Evolutionary conservation across 2,329 filamentous ascomycete species (phyloP).

Genomic region (Epichloe sp.): DNA sequence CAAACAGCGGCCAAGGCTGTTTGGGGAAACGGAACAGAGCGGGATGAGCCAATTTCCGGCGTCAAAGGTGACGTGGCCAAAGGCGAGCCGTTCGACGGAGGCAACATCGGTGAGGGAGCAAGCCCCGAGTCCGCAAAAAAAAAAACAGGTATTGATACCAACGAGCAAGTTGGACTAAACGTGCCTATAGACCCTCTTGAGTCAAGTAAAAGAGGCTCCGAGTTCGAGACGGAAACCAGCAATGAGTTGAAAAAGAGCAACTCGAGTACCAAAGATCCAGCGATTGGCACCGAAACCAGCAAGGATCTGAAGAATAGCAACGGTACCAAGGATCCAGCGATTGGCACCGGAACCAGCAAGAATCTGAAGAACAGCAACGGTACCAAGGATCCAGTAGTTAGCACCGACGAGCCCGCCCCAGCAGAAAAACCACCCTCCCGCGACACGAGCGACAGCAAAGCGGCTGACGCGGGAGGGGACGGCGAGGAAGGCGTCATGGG

Average conservation of each 20-base stretch:
- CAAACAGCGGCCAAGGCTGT: slow-evolving; percentile 27
- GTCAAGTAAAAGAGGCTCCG: neutral
- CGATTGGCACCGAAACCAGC: neutral
- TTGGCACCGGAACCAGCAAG: neutral
- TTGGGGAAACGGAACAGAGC: slow-evolving; percentile 28
- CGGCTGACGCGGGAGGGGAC: slow-evolving; percentile 20
- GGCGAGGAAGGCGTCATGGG: slow-evolving; percentile 19
- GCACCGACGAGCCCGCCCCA: neutral
- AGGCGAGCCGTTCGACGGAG: slow-evolving; percentile 65
- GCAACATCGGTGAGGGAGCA: slow-evolving; percentile 47
- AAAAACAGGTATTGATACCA: too few relatives aligned
- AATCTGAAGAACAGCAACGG: neutral
- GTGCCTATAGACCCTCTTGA: neutral
- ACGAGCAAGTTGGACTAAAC: too few relatives aligned
- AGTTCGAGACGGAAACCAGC: neutral
- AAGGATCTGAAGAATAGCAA: neutral
- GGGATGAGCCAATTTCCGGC: slow-evolving; percentile 59
- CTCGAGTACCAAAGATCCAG: neutral
- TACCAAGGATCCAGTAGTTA: neutral
- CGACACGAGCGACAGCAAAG: slow-evolving; percentile 10
- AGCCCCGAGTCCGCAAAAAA: neutral
- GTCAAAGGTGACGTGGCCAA: slow-evolving; percentile 51
- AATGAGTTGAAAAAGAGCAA: neutral
- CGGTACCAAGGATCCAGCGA: neutral
- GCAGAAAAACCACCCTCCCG: slow-evolving; percentile 5